These are phyloP conservation scores for Entophlyctis luteolus DNA, from an alignment of 192 early-diverging fungal species.

Conservation along the genomic window DNA sequence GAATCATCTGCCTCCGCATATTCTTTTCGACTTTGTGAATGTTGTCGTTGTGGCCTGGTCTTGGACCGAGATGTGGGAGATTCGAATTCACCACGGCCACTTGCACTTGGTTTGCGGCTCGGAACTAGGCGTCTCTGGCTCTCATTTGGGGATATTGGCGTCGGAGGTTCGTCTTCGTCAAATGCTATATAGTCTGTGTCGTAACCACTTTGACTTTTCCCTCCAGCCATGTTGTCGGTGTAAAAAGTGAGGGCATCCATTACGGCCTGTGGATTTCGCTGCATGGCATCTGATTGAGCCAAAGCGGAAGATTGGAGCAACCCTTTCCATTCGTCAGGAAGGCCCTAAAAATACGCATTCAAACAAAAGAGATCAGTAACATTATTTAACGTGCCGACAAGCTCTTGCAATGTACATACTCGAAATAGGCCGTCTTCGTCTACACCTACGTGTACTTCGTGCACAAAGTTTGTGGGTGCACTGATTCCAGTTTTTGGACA, in stretches of 20 bases:
- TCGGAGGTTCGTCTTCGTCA: neutral
- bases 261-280: constrained; percentile 96
- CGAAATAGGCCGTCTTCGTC: constrained; percentile 48
- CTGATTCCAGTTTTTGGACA: constrained; percentile 69
- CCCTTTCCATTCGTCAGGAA: constrained; percentile 92
- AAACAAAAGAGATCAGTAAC: no score
- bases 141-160: no score
- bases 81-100: no score
- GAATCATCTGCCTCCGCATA: neutral
- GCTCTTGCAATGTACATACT: constrained; percentile 22
- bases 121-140: no score
- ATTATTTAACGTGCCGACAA: no score
- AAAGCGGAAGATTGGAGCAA: constrained; percentile 90
- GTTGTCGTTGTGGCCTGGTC: neutral
- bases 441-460: constrained; percentile 70
- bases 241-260: constrained; percentile 97
- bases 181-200: constrained; percentile 9
- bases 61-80: neutral
- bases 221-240: constrained; percentile 61
- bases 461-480: constrained; percentile 78
- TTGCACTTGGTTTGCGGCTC: no score
- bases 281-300: constrained; percentile 91
- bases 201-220: neutral
- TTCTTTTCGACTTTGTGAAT: neutral
- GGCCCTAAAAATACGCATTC: no score